Evolutionary conservation across 1,284 basidiomycete species (phyloP).

Genomic region (Cryptococcus neoformans): DNA sequence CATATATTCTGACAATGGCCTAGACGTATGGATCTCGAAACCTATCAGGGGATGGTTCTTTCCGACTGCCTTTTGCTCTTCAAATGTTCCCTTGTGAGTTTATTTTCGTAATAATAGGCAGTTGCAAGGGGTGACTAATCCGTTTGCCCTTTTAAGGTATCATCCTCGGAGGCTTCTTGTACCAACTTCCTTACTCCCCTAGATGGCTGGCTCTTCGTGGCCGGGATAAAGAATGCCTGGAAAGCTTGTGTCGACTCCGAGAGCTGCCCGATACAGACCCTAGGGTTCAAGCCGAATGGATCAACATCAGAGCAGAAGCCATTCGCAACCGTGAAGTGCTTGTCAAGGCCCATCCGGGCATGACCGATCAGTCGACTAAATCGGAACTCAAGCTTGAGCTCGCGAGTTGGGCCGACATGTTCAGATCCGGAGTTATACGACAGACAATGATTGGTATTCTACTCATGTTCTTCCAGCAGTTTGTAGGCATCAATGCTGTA

Average conservation of each 20-base stretch:
- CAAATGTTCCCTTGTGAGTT: constrained; percentile 27
- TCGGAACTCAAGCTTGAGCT: constrained; percentile 21
- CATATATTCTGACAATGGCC: not conserved
- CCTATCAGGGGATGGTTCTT: constrained; percentile 19
- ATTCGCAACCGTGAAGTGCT: constrained; percentile 18
- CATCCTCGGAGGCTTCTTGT: constrained; percentile 44
- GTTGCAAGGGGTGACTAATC: too few species aligned
- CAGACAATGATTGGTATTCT: constrained; percentile 21
- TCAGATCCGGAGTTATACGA: constrained; percentile 17
- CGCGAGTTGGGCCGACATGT: constrained; percentile 23
- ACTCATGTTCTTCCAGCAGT: constrained; percentile 36
- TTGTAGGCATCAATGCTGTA: constrained; percentile 26
- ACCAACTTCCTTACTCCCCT: constrained; percentile 56
- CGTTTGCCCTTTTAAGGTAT: not conserved
- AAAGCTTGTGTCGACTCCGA: constrained; percentile 34
- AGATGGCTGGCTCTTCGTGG: constrained; percentile 56
- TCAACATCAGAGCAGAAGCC: constrained; percentile 40
- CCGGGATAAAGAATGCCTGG: constrained; percentile 31
- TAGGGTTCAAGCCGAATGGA: constrained; percentile 40
- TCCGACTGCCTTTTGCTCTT: constrained; percentile 34
- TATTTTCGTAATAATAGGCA: too few species aligned
- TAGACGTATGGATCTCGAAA: constrained; percentile 21
- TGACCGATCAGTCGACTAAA: constrained; percentile 6
- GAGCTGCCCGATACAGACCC: constrained; percentile 29
- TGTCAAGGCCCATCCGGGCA: constrained; percentile 15